Base-by-base conservation (phyloP, 2,329 filamentous ascomycete species). In the Diaporthe vaccinii region DNA sequence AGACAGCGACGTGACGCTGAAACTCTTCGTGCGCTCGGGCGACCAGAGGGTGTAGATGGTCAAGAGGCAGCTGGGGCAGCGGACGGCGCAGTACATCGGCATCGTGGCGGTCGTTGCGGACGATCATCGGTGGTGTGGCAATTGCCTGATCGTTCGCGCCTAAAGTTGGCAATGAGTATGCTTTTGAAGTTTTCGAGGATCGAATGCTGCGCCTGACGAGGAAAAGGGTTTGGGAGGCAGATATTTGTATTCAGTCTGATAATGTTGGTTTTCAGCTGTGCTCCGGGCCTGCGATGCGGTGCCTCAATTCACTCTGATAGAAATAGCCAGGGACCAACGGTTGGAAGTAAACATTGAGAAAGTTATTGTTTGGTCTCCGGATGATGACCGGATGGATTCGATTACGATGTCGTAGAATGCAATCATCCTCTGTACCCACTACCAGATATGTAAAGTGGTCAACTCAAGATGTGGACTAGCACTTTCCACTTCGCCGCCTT, bases 61-160 rank as follows among this genome's bases (percentile, higher is more conserved):
- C 31, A 68, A n/a, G 22, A 68, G 65, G 22, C 65, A 68, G 1
- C 15, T 14, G 7, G 65, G 65, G 31, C 65, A 68, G 4, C 65
- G 65, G n/a, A 53, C 31, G 22, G 31, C 44, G 46, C 12, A n/a
- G 31, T 53, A 12, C 31, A 17, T 36, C 44, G n/a, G 7, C 31
- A 25, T 36, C 44, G n/a, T 53, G 31, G 14, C n/a, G 46, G 34
- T 22, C n/a, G 14, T 44, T 34, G 55, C 10, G 28, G 22, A 36
- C 10, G 12, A n/a, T n/a, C 5, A 12, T 14, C 17, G 15, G 6
- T 31, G 25, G 25, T 49, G 25, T 25, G 17, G 28, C 8, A 4
- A 8, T 1, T 6, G 17, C 15, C 14, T 49, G 25, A 10, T 25
- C 9, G 61, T 49, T 49, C 49, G 17, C 14, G 25, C 9, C n/a